Evolutionary conservation across 208 protist species (phyloP), one percentile per base, ranked within the genome.

Genomic region (Vickermania spadyakhi): DNA sequence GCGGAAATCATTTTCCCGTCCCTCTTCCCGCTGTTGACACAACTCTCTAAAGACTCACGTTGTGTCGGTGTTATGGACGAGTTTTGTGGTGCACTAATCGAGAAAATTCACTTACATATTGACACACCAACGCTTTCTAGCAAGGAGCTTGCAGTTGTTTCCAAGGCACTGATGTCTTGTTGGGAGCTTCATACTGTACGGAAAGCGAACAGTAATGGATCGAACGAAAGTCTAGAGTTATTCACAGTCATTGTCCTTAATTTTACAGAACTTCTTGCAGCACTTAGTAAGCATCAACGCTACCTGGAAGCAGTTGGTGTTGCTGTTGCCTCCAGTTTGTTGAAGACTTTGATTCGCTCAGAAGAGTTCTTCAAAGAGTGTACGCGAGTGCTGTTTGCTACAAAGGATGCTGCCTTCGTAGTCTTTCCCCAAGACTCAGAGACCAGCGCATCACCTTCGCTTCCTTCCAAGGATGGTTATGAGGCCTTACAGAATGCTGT

Each of bases 181-280:
- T 95, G 89, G 89, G 84, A 90, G 68, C 77, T 95, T 51, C 77
- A 88, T 30, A 89, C 83, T 36, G 68, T 95, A 28, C 89, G 89
- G 49, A 69, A 76, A 56, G 75, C 68, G 55, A 66, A 56, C 27
- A 74, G 27, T 23, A 71, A 58, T 3, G 56, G 21, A 0, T 59
- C 70, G 57, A 66, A 65, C 28, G 83, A 94, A 42, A 73, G 72
- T 28, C 60, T 69, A 30, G 81, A 84, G 65, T 72, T 95, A 22
- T 86, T 92, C 68, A 78, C 72, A 27, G 73, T 77, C 3, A 79
- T 86, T 31, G 52, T 89, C 28, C 69, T 63, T 53, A 81, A 86
- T 29, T 31, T 85, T 11, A 57, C 57, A 7, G 41, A 56, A 1
- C 42, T 84, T 21, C 64, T 81, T 28, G 55, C 77, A 55, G 45